Base-by-base conservation (phyloP, 2,329 filamentous ascomycete genomes). In the Fusarium xylarioides region DNA sequence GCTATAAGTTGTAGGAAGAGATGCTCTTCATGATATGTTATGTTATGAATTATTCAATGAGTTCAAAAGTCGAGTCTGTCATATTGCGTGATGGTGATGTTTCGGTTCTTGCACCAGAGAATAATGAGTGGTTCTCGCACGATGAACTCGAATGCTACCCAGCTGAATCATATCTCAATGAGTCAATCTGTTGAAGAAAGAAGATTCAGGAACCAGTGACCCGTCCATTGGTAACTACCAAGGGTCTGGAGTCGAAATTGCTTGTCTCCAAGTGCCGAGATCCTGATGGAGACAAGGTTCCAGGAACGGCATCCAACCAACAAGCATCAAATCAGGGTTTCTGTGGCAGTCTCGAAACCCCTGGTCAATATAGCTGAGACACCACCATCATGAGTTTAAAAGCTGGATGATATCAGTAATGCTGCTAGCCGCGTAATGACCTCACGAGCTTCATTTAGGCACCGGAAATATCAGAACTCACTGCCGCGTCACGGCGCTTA, bases 1-100 rank as follows among this genome's bases (percentile, higher is more conserved):
- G 85, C 42, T 87, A 83, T 71, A 86, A 84, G 74, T 71, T 84
- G 56, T 85, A 75, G 54, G 52, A 35, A 60, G 43, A 40, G 46
- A 44, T 42, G 26, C 7, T 69, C 38, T 46, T 28, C 23, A 35
- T 56, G 34, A 37, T 43, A 37, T 40, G 18, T 52, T 60, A 35
- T 42, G 35, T 37, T 49, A 49, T 38, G 50, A 68, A 46, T 44
- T 56, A 70, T 16, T 38, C 14, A 26, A 69, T 52, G 37, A 58
- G 34, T 43, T 65, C 35, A 11, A 70, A 50, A 38, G 23, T 32
- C 26, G 26, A 21, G 32, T n/a, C 47, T 58, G 23, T 19, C 23
- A 23, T 15, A 21, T 44, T 30, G 23, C 38, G 32, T 38, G 21
- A 57, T 30, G 23, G 40, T 10, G 23, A 30, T 54, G 11, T 30